phyloP scores from a whole-genome alignment of 192 early-diverging fungal species.

The Radiomyces spectabilis region DNA sequence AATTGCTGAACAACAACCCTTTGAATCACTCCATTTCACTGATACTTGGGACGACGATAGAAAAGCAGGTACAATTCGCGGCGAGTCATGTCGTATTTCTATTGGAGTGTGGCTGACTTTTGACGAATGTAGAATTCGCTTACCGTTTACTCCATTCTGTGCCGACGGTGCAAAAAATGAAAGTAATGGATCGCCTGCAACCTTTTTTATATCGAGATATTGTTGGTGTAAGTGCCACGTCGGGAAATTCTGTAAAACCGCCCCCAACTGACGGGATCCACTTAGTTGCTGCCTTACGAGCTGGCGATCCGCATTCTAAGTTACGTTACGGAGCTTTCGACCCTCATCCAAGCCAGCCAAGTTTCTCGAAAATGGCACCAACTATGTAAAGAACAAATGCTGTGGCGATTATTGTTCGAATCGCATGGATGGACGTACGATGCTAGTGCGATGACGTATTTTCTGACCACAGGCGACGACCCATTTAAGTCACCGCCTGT shows the following conservation, averaged over 20 bases:
- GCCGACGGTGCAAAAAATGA: slow-evolving; percentile 27
- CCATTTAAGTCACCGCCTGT: too few species aligned
- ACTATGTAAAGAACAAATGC: not conserved
- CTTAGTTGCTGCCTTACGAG: not conserved
- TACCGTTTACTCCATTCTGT: slow-evolving; percentile 42
- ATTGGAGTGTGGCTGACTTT: too few species aligned
- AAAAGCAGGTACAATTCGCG: too few species aligned
- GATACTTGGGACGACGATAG: too few species aligned
- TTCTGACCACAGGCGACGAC: too few species aligned
- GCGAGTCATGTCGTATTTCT: too few species aligned
- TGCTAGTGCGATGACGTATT: not conserved
- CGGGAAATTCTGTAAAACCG: too few species aligned
- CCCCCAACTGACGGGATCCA: too few species aligned
- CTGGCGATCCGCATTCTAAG: not conserved
- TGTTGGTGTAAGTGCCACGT: slow-evolving; percentile 30
- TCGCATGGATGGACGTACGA: not conserved
- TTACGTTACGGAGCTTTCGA: too few species aligned
- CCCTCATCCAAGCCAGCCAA: not conserved
- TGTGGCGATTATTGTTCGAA: not conserved
- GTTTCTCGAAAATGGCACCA: not conserved
- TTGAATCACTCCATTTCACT: too few species aligned
- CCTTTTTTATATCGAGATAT: slow-evolving; percentile 49
- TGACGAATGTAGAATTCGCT: slow-evolving; percentile 43
- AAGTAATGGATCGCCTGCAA: slow-evolving; percentile 28
- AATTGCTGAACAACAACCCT: too few species aligned